Base-by-base conservation (phyloP, 164 flowering plant species). In the Houttuynia cordata region DNA sequence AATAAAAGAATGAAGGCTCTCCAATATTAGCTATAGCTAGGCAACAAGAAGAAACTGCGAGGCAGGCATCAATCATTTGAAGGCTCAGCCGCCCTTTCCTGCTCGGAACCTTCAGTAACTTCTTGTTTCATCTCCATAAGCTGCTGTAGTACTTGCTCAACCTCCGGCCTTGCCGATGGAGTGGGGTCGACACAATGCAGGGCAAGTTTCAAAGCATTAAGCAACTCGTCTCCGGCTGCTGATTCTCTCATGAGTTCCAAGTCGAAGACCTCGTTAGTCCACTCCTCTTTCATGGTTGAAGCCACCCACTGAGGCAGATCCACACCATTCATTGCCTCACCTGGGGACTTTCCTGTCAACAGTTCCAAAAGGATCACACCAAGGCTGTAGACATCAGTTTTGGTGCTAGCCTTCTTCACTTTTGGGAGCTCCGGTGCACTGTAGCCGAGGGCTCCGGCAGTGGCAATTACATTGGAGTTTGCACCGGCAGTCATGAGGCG, bases 271-370 rank as follows among this genome's bases (percentile, higher is more conserved):
- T 91, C 97, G 67, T 88, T 91, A 3, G 99, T 94, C 99, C 99
- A 88, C 65, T 94, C 96, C 61, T 91, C 97, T 53, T 91, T 87
- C 24, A 94, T 96, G 24, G 86, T 88, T 0, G 97, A 88, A 3
- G 99, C 89, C 25, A 91, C 99, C 97, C n/a, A n/a, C n/a, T n/a
- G n/a, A 13, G 99, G 99, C 77, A 94, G 76, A 61, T 86, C 97
- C 63, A 73, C 65, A 4, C 92, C 98, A 40, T 82, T 78, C 71
- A 72, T 76, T 19, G 82, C 73, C 61, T 94, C 96, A 1, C 85
- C 79, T 0, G 99, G 97, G 0, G 96, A 83, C 61, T 88, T 94
- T 34, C 99, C 99, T 7, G 99, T 94, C 30, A 94, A 63, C 47
- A 94, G 96, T 71, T 94, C 96, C 70, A 94, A 64, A 20, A 94